Base-by-base conservation (phyloP, 768 basidiomycete species). In the Pisolithus albus region DNA sequence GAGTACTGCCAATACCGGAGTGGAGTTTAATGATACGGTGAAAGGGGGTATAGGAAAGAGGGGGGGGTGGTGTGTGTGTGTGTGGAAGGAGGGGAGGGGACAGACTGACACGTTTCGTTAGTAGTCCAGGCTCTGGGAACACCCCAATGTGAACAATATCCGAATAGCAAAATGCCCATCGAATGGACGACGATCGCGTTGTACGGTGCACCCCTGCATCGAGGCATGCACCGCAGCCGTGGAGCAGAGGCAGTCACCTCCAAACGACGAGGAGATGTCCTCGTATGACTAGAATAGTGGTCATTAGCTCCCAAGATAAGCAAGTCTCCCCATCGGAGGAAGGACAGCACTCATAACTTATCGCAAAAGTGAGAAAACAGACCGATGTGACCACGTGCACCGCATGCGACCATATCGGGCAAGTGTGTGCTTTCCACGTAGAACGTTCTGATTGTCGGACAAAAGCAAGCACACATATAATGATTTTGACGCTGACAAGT, bases 121-220 rank as follows among this genome's bases (percentile, higher is more conserved):
- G 43, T 30, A 34, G 34, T 5, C 43, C 43, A 45, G 24, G 28
- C 23, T 30, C 30, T 8, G 8, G 10, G 30, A 30, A 30, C 23
- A 7, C 43, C 13, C 34, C 11, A 34, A n/a, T 18, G n/a, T 30
- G 1, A 28, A 45, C 43, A 51, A 51, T 46, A 19, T 45, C 50
- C 50, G 50, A 51, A 51, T 51, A 45, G 50, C 36, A 46, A 48
- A 45, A 43, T 43, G 41, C n/a, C n/a, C 38, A 18, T 16, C 18
- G 30, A 34, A 32, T 43, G 42, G 19, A 15, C 23, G 42, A 23
- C 23, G 43, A 45, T 45, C 43, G n/a, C 28, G 28, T 45, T 34
- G 16, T 30, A 45, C 18, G 24, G 43, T 9, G 9, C 24, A 28
- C 43, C 16, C 8, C 24, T 45, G 26, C 43, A 45, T 24, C 43